Conservation (phyloP, 2,329 filamentous ascomycete genomes). For the Cladosporium colombiae region DNA sequence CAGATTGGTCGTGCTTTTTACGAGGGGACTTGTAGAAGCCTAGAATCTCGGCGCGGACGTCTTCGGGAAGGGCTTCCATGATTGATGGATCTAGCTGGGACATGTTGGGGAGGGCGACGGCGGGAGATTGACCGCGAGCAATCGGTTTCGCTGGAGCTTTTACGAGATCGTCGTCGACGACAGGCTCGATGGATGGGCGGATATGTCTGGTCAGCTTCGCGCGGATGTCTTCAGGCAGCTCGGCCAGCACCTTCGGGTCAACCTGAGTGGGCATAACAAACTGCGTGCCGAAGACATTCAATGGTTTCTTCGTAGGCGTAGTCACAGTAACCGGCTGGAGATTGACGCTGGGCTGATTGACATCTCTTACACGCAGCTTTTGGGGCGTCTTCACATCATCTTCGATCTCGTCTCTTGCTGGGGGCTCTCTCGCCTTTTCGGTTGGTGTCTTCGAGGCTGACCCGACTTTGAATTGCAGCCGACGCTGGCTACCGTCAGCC, state of each 20-base stretch:
- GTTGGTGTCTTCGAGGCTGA: conserved; percentile 2
- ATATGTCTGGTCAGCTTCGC: conserved; percentile 68
- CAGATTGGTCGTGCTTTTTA: conserved; percentile 36
- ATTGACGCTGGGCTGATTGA: conserved; percentile 37
- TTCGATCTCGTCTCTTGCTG: conserved; percentile 40
- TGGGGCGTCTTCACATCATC: conserved; percentile 47
- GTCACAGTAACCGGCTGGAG: conserved; percentile 36
- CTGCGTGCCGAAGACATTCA: conserved; percentile 84
- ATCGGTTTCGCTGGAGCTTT: conserved; percentile 11
- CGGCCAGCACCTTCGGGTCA: conserved; percentile 78
- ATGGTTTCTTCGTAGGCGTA: conserved; percentile 61
- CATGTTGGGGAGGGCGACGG: conserved; percentile 56
- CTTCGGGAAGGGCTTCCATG: conserved; percentile 78
- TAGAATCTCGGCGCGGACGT: conserved; percentile 81
- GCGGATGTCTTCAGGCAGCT: conserved; percentile 81
- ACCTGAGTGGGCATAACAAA: conserved; percentile 85
- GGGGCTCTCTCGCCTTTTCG: conserved; percentile 37
- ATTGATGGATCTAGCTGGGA: conserved; percentile 84
- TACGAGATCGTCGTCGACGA: conserved; percentile 7
- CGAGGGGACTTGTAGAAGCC: conserved; percentile 61
- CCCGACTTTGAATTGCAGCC: conserved; percentile 67
- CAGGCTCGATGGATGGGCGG: conserved; percentile 19
- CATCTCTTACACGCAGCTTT: conserved; percentile 32
- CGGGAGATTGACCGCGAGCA: conserved; percentile 30
- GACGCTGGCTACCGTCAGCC: conserved; percentile 74